phyloP scores from a whole-genome alignment of 148 eudicot species.

The Silene latifolia region DNA sequence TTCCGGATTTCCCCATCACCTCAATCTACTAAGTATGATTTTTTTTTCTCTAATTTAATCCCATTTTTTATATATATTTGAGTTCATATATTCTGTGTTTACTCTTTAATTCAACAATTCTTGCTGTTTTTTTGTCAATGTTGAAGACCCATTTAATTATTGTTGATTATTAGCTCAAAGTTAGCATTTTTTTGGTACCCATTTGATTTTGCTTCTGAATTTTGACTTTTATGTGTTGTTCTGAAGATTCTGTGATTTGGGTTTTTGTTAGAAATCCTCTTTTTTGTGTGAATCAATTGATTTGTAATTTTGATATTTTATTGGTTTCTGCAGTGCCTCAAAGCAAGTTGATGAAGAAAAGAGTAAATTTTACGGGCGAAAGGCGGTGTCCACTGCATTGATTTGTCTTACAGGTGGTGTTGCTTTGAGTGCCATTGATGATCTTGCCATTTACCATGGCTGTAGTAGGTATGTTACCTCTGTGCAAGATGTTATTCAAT shows the following conservation, averaged over 20 bases:
- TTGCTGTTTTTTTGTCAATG: too few species aligned
- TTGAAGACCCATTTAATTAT: constrained; percentile 2
- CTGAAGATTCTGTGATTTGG: neutral
- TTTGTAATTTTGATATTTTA: neutral
- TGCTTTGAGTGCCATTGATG: constrained; percentile 87
- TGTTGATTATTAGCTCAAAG: neutral
- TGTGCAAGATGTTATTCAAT: too few species aligned
- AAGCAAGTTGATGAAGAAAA: constrained; percentile 36
- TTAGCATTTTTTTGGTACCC: neutral
- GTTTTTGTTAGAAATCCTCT: neutral
- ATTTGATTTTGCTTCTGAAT: neutral
- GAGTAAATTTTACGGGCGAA: constrained; percentile 54
- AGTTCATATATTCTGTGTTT: neutral
- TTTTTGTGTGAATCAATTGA: neutral
- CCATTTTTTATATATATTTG: neutral
- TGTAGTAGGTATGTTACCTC: constrained; percentile 78
- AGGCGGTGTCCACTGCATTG: constrained; percentile 52
- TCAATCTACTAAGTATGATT: constrained; percentile 33
- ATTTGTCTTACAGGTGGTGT: constrained; percentile 80
- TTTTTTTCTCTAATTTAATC: neutral
- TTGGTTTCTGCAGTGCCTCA: constrained; percentile 27
- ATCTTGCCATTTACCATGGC: constrained; percentile 67
- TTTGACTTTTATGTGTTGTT: neutral
- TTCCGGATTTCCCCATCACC: constrained; percentile 43
- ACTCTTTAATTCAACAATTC: too few species aligned